Evolutionary conservation across 352 stramenopile species (phyloP).

Genomic region (Phytophthora melonis): DNA sequence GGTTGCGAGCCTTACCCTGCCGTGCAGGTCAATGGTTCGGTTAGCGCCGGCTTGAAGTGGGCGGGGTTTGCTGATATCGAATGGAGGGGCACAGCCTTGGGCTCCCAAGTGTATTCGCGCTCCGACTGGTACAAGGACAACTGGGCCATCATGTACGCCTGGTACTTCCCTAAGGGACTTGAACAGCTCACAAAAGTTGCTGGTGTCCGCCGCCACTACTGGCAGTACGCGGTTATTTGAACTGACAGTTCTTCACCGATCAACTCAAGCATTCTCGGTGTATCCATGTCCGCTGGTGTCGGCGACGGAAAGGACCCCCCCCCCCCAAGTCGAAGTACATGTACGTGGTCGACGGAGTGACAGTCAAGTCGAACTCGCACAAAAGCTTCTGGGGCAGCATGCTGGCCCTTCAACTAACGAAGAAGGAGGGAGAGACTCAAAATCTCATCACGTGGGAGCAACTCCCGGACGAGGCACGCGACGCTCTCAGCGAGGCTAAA

Average conservation of each 20-base stretch:
- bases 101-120: constrained; percentile 42
- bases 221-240: constrained; percentile 18
- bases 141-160: constrained; percentile 19
- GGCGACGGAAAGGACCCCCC: constrained; percentile 5
- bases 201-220: neutral
- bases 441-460: constrained; percentile 32
- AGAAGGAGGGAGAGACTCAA: constrained; percentile 2
- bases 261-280: constrained; percentile 25
- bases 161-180: neutral
- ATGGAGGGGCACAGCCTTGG: constrained; percentile 13
- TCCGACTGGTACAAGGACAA: too few species aligned
- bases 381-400: neutral
- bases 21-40: constrained; percentile 8
- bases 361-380: constrained; percentile 15
- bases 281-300: constrained; percentile 16
- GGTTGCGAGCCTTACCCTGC: constrained; percentile 23
- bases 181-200: neutral
- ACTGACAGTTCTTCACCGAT: neutral
- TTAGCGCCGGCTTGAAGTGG: constrained; percentile 21
- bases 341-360: constrained; percentile 14
- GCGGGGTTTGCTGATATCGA: too few species aligned
- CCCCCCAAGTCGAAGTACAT: constrained; percentile 21
- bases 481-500: neutral
- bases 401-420: neutral
- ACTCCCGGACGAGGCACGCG: constrained; percentile 9